Evolutionary conservation across 2,329 filamentous ascomycete species (phyloP).

Genomic region (Coniella lustricola): DNA sequence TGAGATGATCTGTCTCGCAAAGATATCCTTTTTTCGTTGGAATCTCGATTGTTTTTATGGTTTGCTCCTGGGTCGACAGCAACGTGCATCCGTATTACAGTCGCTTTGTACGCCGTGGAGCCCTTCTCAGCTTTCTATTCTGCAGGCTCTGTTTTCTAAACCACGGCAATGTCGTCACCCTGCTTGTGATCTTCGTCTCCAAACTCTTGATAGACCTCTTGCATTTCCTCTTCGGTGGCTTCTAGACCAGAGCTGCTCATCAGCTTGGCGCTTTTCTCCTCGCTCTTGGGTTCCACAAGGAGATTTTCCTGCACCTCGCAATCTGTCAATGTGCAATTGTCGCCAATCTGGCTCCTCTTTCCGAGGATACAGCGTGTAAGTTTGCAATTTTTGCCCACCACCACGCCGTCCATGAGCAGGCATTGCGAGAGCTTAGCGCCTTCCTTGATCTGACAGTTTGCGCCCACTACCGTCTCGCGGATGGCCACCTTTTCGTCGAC

Average conservation of each 20-base stretch:
- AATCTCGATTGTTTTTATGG: too few species aligned
- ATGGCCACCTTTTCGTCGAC: slow-evolving; percentile 87
- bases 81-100: too few species aligned
- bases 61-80: too few species aligned
- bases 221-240: slow-evolving; percentile 55
- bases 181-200: slow-evolving; percentile 6
- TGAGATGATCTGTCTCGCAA: too few species aligned
- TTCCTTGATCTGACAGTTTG: slow-evolving; percentile 77
- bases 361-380: slow-evolving; percentile 85
- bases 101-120: too few species aligned
- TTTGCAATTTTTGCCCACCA: slow-evolving; percentile 76
- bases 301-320: slow-evolving; percentile 91
- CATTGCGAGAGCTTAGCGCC: slow-evolving; percentile 85
- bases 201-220: slow-evolving; percentile 40
- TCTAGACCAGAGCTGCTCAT: slow-evolving; percentile 62
- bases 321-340: slow-evolving; percentile 70
- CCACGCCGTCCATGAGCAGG: slow-evolving; percentile 85
- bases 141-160: not conserved
- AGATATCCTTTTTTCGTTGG: too few species aligned
- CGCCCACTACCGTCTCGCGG: slow-evolving; percentile 84
- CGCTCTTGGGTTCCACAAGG: slow-evolving; percentile 69
- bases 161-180: slow-evolving; percentile 3
- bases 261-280: slow-evolving; percentile 60
- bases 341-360: slow-evolving; percentile 73
- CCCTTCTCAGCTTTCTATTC: too few species aligned